Conservation (phyloP, 306 rosid genomes). For the Ochetophila trinervis region DNA sequence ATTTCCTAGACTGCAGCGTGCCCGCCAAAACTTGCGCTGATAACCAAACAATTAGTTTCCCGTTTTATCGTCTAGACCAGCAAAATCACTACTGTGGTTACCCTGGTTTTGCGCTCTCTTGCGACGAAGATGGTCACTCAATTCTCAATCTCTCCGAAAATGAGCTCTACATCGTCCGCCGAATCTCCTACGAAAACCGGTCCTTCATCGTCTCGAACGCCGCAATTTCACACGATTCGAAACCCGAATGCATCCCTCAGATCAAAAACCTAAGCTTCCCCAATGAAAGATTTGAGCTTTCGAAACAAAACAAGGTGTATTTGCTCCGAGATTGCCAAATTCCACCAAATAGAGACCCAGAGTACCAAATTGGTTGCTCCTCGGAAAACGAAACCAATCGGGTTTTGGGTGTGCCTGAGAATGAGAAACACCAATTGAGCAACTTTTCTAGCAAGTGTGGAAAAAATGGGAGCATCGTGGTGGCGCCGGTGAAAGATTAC, state of each 20-base stretch:
- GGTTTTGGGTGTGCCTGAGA: slow-evolving; percentile 35
- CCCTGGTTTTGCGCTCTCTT: slow-evolving; percentile 49
- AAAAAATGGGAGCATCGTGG: neutral
- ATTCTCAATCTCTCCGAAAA: slow-evolving; percentile 25
- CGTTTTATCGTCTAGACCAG: slow-evolving; percentile 33
- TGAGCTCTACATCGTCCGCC: slow-evolving; percentile 13
- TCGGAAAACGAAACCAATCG: neutral
- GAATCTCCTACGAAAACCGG: slow-evolving; percentile 33
- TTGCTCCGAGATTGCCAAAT: slow-evolving; percentile 39
- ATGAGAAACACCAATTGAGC: neutral
- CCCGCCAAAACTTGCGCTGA: slow-evolving; percentile 33
- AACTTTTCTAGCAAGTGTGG: slow-evolving; percentile 17
- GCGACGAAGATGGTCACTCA: slow-evolving; percentile 29
- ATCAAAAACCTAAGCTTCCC: slow-evolving; percentile 20
- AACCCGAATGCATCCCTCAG: slow-evolving; percentile 7
- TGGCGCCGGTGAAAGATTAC: slow-evolving; percentile 6
- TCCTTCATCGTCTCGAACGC: slow-evolving; percentile 39
- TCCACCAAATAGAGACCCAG: neutral
- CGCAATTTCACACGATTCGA: slow-evolving; percentile 9
- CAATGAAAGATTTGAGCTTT: neutral
- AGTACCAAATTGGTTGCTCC: slow-evolving; percentile 30
- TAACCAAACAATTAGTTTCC: slow-evolving; percentile 37
- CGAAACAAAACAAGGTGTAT: neutral
- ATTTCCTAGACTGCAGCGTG: slow-evolving; percentile 31
- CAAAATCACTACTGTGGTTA: slow-evolving; percentile 45